Base-by-base conservation (phyloP, 768 basidiomycete genomes). In the Hygrophorus pudorinus region DNA sequence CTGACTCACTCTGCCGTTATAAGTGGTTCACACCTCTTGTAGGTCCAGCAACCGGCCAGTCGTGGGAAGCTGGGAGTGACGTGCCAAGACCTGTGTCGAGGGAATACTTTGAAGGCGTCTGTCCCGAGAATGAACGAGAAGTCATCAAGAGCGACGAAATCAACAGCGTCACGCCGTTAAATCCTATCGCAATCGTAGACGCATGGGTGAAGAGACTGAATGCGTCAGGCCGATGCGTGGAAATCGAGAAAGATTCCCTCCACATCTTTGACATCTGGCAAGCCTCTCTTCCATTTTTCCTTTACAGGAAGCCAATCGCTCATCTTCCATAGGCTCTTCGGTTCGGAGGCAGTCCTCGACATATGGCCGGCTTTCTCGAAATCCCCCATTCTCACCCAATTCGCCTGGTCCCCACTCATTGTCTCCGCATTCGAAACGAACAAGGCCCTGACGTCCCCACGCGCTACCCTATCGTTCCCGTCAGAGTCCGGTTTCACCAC, bases 401-500 rank as follows among this genome's bases (percentile, higher is more conserved):
- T 77, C 56, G 62, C 66, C 13, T 83, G 79, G 79, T 84, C 84
- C 0, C 66, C 77, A 0, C 68, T 83, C 3, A 63, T 84, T 45
- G 60, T 75, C 38, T 55, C 54, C n/a, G 68, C 69, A 0, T 77
- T 74, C 53, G 50, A 60, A 14, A 56, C 56, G 13, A 82, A 83
- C 51, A 24, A 24, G 24, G 7, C 3, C 24, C 24, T 53, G 62
- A 30, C 53, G 51, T 53, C 40, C 45, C 45, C 16, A 50, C 58
- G 7, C 48, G 50, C 16, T 41, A 42, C 8, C 42, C 48, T n/a
- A 42, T 41, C 17, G 45, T 29, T 12, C 43, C 46, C 38, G 10
- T 50, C 27, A 7, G 45, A 20, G 20, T 46, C 46, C 43, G 35
- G 39, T 11, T 43, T 56, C 45, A 54, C 46, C 48, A 33, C 53